A percentile compares a stretch with the other conserved stretches of the same genome.
These are phyloP conservation scores for Aspergillus nomiae DNA, from an alignment of 2,329 filamentous ascomycete genomes.

Conservation along the genomic window DNA sequence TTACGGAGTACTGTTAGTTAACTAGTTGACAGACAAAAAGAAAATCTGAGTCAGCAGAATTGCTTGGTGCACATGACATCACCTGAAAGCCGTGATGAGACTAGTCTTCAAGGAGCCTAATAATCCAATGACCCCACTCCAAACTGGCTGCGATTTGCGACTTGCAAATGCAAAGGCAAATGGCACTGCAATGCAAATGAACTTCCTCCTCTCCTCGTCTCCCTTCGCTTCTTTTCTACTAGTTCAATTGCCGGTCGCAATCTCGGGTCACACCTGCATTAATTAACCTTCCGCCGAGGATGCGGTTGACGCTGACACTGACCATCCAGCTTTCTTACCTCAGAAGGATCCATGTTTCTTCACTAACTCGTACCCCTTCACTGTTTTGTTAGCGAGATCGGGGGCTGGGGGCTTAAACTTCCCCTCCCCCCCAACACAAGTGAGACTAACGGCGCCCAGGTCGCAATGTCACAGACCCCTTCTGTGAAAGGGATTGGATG, in stretches of 20 bases:
- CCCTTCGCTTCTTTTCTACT: not conserved
- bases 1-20: too few relatives aligned
- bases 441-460: constrained; percentile 9
- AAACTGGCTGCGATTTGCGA: too few relatives aligned
- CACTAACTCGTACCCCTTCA: not conserved
- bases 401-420: constrained; percentile 2
- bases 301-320: not conserved
- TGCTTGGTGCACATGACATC: not conserved
- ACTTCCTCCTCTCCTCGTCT: not conserved
- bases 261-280: not conserved
- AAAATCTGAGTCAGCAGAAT: not conserved
- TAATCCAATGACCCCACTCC: not conserved
- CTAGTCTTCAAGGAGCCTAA: too few relatives aligned
- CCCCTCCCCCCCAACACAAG: constrained; percentile 1
- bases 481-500: constrained; percentile 14
- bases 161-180: not conserved
- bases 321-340: not conserved
- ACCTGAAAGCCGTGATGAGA: not conserved
- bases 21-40: too few relatives aligned
- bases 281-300: not conserved
- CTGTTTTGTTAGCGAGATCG: not conserved
- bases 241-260: not conserved
- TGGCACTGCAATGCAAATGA: not conserved
- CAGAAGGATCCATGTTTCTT: not conserved
- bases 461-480: constrained; percentile 3